Evolutionary conservation across 805 yeast genomes (phyloP).

Genomic region (Tetrapisispora pingtungensis): DNA sequence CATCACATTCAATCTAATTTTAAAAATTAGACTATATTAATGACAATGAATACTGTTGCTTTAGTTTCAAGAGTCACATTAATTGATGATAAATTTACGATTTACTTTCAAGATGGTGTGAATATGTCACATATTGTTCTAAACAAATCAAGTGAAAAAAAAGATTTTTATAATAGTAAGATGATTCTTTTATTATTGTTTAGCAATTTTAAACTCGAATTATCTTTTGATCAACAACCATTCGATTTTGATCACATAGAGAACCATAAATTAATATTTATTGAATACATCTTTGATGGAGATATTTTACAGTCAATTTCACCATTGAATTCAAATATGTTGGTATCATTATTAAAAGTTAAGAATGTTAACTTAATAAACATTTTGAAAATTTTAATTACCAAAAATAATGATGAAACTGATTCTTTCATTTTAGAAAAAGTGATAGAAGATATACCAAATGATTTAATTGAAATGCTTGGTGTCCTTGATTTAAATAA

Average conservation of each 20-base stretch:
- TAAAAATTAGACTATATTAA: too few relatives aligned
- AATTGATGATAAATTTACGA: neutral
- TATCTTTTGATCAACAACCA: conserved; percentile 1
- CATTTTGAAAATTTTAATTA: neutral
- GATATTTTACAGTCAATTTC: neutral
- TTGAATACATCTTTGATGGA: neutral
- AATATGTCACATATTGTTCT: neutral
- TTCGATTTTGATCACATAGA: neutral
- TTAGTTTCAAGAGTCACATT: neutral
- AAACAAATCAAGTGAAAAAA: neutral
- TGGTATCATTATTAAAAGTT: neutral
- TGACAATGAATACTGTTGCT: neutral
- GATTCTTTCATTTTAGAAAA: neutral
- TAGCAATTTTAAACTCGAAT: neutral
- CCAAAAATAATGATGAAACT: neutral
- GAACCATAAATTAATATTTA: neutral
- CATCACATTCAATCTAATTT: too few relatives aligned
- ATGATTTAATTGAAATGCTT: neutral
- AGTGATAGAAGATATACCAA: neutral
- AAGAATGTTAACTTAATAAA: neutral
- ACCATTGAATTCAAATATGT: neutral
- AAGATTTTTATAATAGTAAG: neutral
- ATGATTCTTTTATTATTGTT: neutral
- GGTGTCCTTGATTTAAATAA: neutral
- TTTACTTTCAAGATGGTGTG: neutral